A percentile compares a stretch with the other conserved stretches of the same genome.
Evolutionary conservation across 2,329 filamentous ascomycete genomes (phyloP).

Genomic region (Fusarium sulawesiense): DNA sequence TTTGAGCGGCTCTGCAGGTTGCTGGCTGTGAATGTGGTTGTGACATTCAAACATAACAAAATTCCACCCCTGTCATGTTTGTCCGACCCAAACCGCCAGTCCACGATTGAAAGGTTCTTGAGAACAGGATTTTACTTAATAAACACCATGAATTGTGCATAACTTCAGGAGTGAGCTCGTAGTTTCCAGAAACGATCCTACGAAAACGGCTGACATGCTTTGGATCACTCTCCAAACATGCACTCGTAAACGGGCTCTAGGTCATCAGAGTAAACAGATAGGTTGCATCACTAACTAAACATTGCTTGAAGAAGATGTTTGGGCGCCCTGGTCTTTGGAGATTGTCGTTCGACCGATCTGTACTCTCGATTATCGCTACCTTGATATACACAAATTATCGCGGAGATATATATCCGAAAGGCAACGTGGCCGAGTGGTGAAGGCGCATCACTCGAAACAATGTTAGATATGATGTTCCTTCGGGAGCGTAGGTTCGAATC

Average conservation of each 20-base stretch:
- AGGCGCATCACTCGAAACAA: conserved; percentile 9
- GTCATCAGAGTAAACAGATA: not conserved
- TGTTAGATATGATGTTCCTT: not conserved
- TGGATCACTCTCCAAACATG: not conserved
- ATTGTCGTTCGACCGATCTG: too few relatives aligned
- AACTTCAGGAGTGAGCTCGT: not conserved
- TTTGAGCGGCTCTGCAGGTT: not conserved
- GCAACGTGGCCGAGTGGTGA: conserved; percentile 26
- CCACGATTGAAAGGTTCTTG: rapidly evolving
- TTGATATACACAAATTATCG: not conserved
- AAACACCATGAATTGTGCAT: rapidly evolving
- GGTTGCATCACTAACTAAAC: too few relatives aligned
- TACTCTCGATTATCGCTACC: not conserved
- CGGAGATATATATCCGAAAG: not conserved
- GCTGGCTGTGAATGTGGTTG: not conserved
- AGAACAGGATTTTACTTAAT: rapidly evolving
- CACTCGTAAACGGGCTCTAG: not conserved
- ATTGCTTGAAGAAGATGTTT: not conserved
- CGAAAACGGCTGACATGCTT: not conserved
- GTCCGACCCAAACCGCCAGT: not conserved
- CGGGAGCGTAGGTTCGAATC: conserved; percentile 25
- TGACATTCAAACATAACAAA: not conserved
- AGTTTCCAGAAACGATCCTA: not conserved
- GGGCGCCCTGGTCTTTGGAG: not conserved
- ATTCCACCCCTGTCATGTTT: not conserved